Percentiles rank a stretch among this genome's conserved stretches.
Conservation (phyloP, 2,329 filamentous ascomycete genomes). For the Arthrobotrys pseudoclavata region DNA sequence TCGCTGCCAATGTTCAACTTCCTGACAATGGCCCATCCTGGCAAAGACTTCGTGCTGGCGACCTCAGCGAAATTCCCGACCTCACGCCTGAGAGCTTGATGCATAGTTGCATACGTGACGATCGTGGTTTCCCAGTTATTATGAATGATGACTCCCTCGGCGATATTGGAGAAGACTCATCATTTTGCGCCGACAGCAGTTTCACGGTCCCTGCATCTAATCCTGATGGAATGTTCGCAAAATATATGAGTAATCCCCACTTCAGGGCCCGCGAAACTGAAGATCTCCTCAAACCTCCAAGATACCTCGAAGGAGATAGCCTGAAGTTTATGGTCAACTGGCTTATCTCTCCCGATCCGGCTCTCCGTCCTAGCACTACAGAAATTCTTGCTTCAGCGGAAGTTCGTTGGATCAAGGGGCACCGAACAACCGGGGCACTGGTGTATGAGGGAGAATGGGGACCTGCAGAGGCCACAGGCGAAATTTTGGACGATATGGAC, state of each 20-base stretch:
- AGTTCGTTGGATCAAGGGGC: constrained; percentile 81
- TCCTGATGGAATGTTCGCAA: constrained; percentile 42
- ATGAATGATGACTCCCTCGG: constrained; percentile 64
- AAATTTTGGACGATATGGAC: constrained; percentile 76
- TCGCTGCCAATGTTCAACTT: constrained; percentile 91
- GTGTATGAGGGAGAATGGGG: constrained; percentile 98
- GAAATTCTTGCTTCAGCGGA: constrained; percentile 81
- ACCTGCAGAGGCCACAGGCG: constrained; percentile 75
- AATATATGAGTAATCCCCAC: constrained; percentile 56
- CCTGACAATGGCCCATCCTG: constrained; percentile 93
- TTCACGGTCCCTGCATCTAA: constrained; percentile 46
- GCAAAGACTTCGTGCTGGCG: constrained; percentile 88
- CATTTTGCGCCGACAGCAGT: constrained; percentile 46
- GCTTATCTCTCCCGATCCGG: constrained; percentile 86
- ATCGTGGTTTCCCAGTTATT: constrained; percentile 76
- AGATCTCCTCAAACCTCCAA: constrained; percentile 78
- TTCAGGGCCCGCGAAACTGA: constrained; percentile 65
- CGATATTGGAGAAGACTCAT: constrained; percentile 61
- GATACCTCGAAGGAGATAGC: constrained; percentile 91
- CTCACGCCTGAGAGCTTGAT: constrained; percentile 83
- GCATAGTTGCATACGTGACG: constrained; percentile 78
- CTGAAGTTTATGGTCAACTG: constrained; percentile 86
- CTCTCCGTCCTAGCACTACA: constrained; percentile 78
- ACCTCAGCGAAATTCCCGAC: constrained; percentile 88
- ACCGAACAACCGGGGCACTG: constrained; percentile 88